phyloP scores from a whole-genome alignment of 805 yeast genomes.

The Nakazawaea ambrosiae region DNA sequence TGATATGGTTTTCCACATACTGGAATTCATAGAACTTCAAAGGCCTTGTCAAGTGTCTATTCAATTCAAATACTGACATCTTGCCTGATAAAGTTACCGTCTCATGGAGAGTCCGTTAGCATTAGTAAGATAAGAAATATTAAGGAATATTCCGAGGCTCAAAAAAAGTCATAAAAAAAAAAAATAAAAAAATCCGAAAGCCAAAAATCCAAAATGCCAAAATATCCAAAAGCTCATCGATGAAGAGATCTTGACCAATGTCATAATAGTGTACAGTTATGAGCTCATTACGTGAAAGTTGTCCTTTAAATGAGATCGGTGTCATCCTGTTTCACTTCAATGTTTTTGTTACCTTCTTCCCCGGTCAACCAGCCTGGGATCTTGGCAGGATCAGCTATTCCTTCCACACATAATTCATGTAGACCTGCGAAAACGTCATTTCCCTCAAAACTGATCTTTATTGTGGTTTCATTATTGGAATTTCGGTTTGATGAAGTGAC shows the following conservation, averaged over 20 bases:
- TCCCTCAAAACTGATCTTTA: slow-evolving; percentile 42
- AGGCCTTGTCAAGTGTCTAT: slow-evolving; percentile 4
- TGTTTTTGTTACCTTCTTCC: slow-evolving; percentile 43
- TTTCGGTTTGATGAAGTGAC: slow-evolving; percentile 21
- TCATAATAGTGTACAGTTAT: background rate
- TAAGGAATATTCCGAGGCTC: background rate
- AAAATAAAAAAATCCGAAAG: no score
- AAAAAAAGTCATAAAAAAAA: background rate
- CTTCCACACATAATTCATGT: slow-evolving; percentile 53
- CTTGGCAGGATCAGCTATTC: slow-evolving; percentile 40
- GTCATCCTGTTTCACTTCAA: background rate
- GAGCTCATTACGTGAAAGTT: background rate
- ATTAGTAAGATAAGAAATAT: background rate
- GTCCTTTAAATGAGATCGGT: slow-evolving; percentile 2
- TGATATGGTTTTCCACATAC: slow-evolving; percentile 7
- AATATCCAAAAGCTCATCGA: background rate
- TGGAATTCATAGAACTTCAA: slow-evolving; percentile 7
- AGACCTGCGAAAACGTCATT: slow-evolving; percentile 73
- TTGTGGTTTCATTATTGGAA: slow-evolving; percentile 12
- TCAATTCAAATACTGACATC: slow-evolving; percentile 6
- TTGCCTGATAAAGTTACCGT: no score
- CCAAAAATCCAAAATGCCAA: no score
- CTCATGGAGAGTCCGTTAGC: no score
- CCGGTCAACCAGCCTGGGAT: slow-evolving; percentile 79
- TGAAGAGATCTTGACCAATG: background rate